These are phyloP conservation scores for Castanea crenata DNA, from an alignment of 306 rosid genomes.

Conservation along the genomic window DNA sequence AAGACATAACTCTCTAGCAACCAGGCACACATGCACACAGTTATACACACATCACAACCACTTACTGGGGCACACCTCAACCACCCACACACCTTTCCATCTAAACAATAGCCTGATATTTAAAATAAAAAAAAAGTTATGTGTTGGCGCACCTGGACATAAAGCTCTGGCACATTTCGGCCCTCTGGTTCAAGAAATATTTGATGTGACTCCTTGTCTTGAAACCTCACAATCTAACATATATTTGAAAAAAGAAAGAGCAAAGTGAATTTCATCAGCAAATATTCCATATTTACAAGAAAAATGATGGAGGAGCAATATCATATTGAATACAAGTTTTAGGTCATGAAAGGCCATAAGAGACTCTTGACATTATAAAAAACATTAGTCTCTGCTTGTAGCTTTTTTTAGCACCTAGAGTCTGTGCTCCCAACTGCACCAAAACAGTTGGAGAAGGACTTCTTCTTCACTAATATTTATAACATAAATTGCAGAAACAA, in stretches of 20 bases:
- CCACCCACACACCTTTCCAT: background rate
- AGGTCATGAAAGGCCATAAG: no score
- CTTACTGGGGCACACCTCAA: no score
- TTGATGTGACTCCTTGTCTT: constrained; percentile 95
- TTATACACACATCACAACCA: background rate
- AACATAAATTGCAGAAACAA: background rate
- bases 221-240: constrained; percentile 77
- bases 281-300: constrained; percentile 9
- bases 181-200: constrained; percentile 99
- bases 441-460: background rate
- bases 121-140: background rate
- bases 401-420: background rate
- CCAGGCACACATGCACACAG: background rate
- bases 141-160: constrained; percentile 73
- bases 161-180: constrained; percentile 86
- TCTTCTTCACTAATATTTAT: background rate
- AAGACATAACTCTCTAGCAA: no score
- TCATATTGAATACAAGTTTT: background rate
- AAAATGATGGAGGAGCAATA: constrained; percentile 1
- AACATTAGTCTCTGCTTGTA: background rate
- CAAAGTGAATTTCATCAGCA: constrained; percentile 16
- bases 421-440: background rate
- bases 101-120: background rate
- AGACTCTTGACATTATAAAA: background rate
- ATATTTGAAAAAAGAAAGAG: background rate